Base-by-base conservation (phyloP, 495 filamentous ascomycete species). In the Penicillium coffeae region DNA sequence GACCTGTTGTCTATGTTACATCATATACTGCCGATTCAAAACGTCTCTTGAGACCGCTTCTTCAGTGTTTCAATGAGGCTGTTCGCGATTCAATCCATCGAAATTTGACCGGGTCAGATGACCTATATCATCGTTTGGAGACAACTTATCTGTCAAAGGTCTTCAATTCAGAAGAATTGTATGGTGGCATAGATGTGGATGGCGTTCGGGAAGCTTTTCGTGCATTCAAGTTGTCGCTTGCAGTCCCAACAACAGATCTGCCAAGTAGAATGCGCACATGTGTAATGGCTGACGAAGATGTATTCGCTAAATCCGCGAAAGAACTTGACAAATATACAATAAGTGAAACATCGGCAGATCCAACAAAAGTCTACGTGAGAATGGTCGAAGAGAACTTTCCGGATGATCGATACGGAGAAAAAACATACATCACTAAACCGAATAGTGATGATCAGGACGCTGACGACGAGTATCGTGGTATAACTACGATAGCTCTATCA, bases 351-450 rank as follows among this genome's bases (percentile, higher is more conserved):
- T 44, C 45, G 33, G 19, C 47, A 7, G 47, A 57, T 40, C 16
- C 56, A 13, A 42, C 33, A 3, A 20, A 38, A 22, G 60, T 58
- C 40, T 63, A 54, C 45, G 54, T 68, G 1, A 66, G 62, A 32
- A 45, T 64, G n/a, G 38, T 68, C 19, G 65, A 69, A 47, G 61
- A 69, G 27, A 69, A 66, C 46, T 69, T 61, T 19, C 65, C 63
- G 3, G 63, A 64, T 47, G 38, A 44, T 16, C 40, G 50, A 14
- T 52, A 54, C 14, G 45, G 36, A 8, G 53, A 61, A 19, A 47
- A 38, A 22, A 52, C 50, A 4, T 52, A 46, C 13, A 8, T 53
- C 8, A 13, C 21, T 8, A 15, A 21, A 5, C 8, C 37, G 1
- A 35, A 43, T 22, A 36, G 22, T 25, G 34, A 40, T 20, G 25